Base-by-base conservation (phyloP, 2,329 filamentous ascomycete species). In the Colletotrichum siamense region DNA sequence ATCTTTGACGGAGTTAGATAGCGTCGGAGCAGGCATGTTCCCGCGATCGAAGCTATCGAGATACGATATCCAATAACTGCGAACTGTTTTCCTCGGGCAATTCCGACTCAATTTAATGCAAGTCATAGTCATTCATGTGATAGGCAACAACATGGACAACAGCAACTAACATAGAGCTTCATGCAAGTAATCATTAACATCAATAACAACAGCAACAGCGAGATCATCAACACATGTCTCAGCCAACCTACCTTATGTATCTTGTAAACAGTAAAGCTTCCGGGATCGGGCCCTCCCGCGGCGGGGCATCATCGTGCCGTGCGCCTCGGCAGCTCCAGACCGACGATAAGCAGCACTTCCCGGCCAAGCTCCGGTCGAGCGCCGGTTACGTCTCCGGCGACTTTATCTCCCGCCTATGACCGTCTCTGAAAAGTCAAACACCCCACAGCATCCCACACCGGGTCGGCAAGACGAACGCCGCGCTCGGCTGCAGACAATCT, bases 381-480 rank as follows among this genome's bases (percentile, higher is more conserved):
- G 39, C 71, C 64, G 71, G 39, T 76, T 26, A 39, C 2, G 30
- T 36, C 22, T 3, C 59, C 64, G 70, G 59, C 34, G 15, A 10
- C 9, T 24, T 61, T 74, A 76, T 76, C 74, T 76, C 44, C 15
- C 22, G 8, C 74, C 74, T 57, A 74, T 76, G 16, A 69, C 15
- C 32, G 15, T 22, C 10, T 16, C 9, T 22, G 4, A 59, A 18
- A 15, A 32, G 12, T 18, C 22, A 18, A 16, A 22, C 26, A 30
- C 24, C 39, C 70, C 74, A 74, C 69, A 64, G 44, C 44, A 32
- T 30, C n/a, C 18, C 59, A 32, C 36, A 36, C 63, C 73, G 26
- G 52, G 59, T 76, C 70, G 74, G 74, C 65, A 76, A 65, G 28
- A 65, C 32, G 18, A 61, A 61, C 36, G 74, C 70, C 74, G 74